Conservation (phyloP, 2,329 filamentous ascomycete genomes). For the Aspergillus sp. region DNA sequence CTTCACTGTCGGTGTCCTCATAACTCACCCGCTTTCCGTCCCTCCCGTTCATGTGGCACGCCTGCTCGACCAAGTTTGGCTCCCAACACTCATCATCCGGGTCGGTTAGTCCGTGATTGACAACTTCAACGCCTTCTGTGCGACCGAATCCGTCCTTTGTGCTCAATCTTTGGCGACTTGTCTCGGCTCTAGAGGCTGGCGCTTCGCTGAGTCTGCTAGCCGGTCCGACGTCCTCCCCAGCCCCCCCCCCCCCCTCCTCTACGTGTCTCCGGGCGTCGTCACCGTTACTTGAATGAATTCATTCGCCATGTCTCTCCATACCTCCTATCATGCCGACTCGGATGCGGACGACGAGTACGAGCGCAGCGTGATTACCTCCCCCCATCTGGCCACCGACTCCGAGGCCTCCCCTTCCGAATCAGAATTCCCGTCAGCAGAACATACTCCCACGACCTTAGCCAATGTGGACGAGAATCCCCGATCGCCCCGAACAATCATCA, state of each 20-base stretch:
- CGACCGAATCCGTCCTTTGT: neutral
- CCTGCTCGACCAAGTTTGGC: slow-evolving; percentile 11
- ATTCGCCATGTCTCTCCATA: slow-evolving; percentile 45
- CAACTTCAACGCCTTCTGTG: neutral
- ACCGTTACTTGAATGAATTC: slow-evolving; percentile 4
- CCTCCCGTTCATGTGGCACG: slow-evolving; percentile 23
- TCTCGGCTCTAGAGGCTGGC: neutral
- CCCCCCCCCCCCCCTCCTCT: slow-evolving; percentile 4
- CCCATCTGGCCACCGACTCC: slow-evolving; percentile 58
- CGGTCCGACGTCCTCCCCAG: slow-evolving; percentile 18
- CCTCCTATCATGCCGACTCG: slow-evolving; percentile 62
- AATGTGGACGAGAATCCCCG: slow-evolving; percentile 53
- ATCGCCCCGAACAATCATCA: slow-evolving; percentile 59
- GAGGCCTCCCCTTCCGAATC: slow-evolving; percentile 60
- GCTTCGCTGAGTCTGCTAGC: slow-evolving; percentile 6
- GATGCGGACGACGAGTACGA: slow-evolving; percentile 69
- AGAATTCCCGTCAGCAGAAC: slow-evolving; percentile 60
- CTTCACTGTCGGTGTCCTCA: slow-evolving; percentile 4
- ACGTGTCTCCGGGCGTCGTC: slow-evolving; percentile 17
- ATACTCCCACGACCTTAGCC: slow-evolving; percentile 64
- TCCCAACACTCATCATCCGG: neutral
- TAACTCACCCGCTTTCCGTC: slow-evolving; percentile 18
- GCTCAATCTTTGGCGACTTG: neutral
- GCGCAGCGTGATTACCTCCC: slow-evolving; percentile 59
- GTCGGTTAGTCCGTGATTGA: neutral